A percentile compares a stretch with the other conserved stretches of the same genome.
Conservation (phyloP, 2,329 filamentous ascomycete species). For the Claviceps purpurea region DNA sequence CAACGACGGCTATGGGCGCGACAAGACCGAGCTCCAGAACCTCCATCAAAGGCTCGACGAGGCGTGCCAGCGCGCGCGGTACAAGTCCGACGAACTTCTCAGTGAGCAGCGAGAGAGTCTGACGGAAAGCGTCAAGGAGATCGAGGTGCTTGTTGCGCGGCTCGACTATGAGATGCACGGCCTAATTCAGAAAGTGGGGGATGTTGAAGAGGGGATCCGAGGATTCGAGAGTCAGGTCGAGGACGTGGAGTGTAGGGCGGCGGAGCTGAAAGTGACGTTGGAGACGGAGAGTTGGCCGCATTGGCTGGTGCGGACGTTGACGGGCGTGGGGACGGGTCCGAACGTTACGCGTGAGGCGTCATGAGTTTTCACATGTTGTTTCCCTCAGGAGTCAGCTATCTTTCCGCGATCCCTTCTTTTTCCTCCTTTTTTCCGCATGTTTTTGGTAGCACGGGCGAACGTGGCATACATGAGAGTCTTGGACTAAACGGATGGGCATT, state of each 20-base stretch:
- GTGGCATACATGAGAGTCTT: neutral
- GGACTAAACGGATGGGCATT: neutral
- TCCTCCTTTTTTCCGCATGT: neutral
- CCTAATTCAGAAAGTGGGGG: constrained; percentile 66
- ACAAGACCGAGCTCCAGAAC: constrained; percentile 51
- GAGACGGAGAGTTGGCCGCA: constrained; percentile 51
- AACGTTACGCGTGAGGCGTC: constrained; percentile 30
- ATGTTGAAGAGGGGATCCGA: constrained; percentile 70
- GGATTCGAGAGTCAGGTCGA: constrained; percentile 70
- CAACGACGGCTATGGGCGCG: constrained; percentile 46
- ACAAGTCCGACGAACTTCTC: constrained; percentile 55
- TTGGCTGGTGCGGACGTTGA: constrained; percentile 49
- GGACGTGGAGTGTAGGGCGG: constrained; percentile 52
- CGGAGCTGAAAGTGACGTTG: constrained; percentile 47
- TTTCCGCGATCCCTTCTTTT: neutral
- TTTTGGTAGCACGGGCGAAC: neutral
- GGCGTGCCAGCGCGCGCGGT: constrained; percentile 52
- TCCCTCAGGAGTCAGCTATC: too few relatives aligned
- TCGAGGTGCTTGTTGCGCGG: constrained; percentile 71
- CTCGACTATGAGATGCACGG: constrained; percentile 84
- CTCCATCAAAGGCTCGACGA: constrained; percentile 60
- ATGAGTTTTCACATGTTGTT: constrained; percentile 3
- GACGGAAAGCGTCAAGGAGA: constrained; percentile 59
- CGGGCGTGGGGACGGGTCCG: constrained; percentile 46
- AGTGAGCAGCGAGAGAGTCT: constrained; percentile 55